Conservation (phyloP, 371 early-diverging fungal species). For the Mucor circinelloides region DNA sequence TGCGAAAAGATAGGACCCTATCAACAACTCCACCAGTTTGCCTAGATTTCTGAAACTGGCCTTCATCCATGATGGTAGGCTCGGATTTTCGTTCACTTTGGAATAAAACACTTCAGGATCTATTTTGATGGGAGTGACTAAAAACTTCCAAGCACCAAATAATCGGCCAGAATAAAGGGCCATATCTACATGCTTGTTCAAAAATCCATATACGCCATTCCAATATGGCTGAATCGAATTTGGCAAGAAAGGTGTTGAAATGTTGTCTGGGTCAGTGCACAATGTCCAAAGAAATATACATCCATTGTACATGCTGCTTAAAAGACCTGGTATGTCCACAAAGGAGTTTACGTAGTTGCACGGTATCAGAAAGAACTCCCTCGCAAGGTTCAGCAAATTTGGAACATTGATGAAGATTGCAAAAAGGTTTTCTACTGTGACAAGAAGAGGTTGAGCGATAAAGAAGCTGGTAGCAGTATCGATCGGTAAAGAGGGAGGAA, state of each 20-base stretch:
- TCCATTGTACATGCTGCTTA: neutral
- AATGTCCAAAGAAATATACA: neutral
- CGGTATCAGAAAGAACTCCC: too few relatives aligned
- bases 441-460: neutral
- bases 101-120: neutral
- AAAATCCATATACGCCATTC: neutral
- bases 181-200: neutral
- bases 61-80: too few relatives aligned
- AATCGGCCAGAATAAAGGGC: neutral
- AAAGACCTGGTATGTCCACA: neutral
- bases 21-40: too few relatives aligned
- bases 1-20: too few relatives aligned
- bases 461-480: too few relatives aligned
- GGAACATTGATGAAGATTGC: neutral
- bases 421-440: neutral
- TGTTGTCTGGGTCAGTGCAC: neutral
- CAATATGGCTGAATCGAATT: neutral
- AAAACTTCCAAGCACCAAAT: neutral
- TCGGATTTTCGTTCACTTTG: neutral
- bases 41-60: too few relatives aligned
- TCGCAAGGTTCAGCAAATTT: neutral
- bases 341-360: neutral
- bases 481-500: neutral
- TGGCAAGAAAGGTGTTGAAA: neutral
- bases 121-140: neutral